Evolutionary conservation across 306 rosid species (phyloP).

Genomic region (Fragaria nilgerrensis): DNA sequence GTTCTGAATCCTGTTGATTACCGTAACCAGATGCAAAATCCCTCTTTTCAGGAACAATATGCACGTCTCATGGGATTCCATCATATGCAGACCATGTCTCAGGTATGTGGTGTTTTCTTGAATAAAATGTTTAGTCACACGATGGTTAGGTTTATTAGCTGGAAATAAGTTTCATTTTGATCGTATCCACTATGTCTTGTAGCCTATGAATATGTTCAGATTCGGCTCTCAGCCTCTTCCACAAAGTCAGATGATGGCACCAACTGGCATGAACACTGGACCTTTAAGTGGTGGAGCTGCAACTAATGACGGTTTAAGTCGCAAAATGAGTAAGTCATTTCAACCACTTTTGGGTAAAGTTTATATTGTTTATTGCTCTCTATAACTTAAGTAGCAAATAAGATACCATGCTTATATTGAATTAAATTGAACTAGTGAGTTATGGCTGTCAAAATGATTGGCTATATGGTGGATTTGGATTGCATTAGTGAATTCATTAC

Average conservation of each 20-base stretch:
- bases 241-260: slow-evolving; percentile 47
- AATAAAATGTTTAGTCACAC: not conserved
- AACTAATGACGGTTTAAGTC: slow-evolving; percentile 37
- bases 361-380: not conserved
- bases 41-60: slow-evolving; percentile 57
- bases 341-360: not conserved
- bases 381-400: not conserved
- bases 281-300: slow-evolving; percentile 41
- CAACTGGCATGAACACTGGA: slow-evolving; percentile 36
- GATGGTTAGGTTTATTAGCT: not conserved
- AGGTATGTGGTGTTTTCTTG: slow-evolving; percentile 42
- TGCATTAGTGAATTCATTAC: slow-evolving; percentile 11
- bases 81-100: slow-evolving; percentile 62
- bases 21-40: slow-evolving; percentile 65
- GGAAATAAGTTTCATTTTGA: not conserved
- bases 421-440: not conserved
- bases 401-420: not conserved
- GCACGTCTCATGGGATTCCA: slow-evolving; percentile 71
- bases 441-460: slow-evolving; percentile 11
- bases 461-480: slow-evolving; percentile 5
- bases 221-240: slow-evolving; percentile 51
- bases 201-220: slow-evolving; percentile 59
- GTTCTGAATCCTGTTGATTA: slow-evolving; percentile 48
- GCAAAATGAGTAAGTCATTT: slow-evolving; percentile 38
- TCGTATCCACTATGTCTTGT: slow-evolving; percentile 22